These are phyloP conservation scores for Termitomyces sp. DNA, from an alignment of 768 basidiomycete genomes.

Conservation along the genomic window DNA sequence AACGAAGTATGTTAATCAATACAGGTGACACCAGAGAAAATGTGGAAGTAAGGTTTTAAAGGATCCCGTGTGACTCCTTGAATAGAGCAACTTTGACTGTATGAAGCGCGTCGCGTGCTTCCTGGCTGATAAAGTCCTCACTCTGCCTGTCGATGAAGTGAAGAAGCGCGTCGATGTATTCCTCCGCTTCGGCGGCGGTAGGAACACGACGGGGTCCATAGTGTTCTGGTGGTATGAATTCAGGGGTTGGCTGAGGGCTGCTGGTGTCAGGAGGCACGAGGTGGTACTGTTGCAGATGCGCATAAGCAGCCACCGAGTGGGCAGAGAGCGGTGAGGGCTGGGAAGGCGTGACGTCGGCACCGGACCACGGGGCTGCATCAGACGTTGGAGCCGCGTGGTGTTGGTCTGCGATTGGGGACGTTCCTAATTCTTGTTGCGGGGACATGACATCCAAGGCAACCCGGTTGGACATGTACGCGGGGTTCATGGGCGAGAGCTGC, in stretches of 20 bases:
- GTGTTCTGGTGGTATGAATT: not conserved
- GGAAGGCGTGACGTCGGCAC: constrained; percentile 7
- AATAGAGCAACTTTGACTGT: constrained; percentile 51
- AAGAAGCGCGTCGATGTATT: constrained; percentile 50
- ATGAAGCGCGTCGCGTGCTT: constrained; percentile 36
- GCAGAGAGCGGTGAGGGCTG: constrained; percentile 9
- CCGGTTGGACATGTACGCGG: constrained; percentile 28
- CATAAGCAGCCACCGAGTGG: not conserved
- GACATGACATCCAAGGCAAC: constrained; percentile 17
- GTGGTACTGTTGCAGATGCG: not conserved
- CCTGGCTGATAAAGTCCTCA: constrained; percentile 20
- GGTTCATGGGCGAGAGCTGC: constrained; percentile 32
- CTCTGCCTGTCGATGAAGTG: constrained; percentile 39
- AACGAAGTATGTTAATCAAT: not conserved
- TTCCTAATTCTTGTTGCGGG: constrained; percentile 21
- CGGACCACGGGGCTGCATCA: constrained; percentile 15
- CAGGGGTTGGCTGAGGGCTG: not conserved
- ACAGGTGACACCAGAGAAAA: not conserved
- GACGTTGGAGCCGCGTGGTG: constrained; percentile 2
- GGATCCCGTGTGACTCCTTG: constrained; percentile 2
- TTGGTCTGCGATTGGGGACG: constrained; percentile 20
- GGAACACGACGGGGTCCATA: constrained; percentile 19
- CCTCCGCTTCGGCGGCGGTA: constrained; percentile 45
- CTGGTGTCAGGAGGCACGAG: not conserved
- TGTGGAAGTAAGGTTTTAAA: not conserved